Conservation (phyloP, 495 filamentous ascomycete genomes). For the Parathielavia hyrcaniae region DNA sequence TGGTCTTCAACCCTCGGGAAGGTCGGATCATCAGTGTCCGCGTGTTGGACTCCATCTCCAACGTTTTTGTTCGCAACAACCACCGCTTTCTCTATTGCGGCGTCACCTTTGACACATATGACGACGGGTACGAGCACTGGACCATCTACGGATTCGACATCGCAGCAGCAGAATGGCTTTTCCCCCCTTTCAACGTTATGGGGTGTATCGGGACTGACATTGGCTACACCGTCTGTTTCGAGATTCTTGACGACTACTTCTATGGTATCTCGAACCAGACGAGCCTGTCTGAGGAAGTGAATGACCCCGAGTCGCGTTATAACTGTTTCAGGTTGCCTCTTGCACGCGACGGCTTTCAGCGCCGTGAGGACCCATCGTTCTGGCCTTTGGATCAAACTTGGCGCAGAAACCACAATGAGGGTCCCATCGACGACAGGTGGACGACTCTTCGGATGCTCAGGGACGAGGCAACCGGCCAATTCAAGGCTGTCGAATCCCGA, state of each 20-base stretch:
- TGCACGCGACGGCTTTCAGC: constrained; percentile 28
- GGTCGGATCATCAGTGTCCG: constrained; percentile 38
- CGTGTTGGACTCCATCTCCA: constrained; percentile 43
- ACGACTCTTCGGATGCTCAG: constrained; percentile 57
- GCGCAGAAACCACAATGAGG: constrained; percentile 64
- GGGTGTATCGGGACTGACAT: constrained; percentile 59
- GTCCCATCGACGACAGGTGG: constrained; percentile 74
- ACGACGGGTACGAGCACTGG: constrained; percentile 55
- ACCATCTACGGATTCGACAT: constrained; percentile 52
- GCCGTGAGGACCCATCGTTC: constrained; percentile 32
- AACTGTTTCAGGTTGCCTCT: constrained; percentile 58
- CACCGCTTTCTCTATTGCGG: constrained; percentile 61
- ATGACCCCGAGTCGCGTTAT: constrained; percentile 67
- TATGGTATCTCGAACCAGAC: constrained; percentile 66
- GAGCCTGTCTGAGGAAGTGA: constrained; percentile 56
- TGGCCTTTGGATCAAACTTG: constrained; percentile 47
- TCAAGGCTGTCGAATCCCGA: constrained; percentile 62
- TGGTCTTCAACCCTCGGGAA: constrained; percentile 52
- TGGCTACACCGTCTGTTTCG: constrained; percentile 63
- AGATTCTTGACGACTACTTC: constrained; percentile 61
- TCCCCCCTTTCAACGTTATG: constrained; percentile 41
- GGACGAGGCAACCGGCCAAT: constrained; percentile 54
- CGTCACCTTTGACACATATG: constrained; percentile 48
- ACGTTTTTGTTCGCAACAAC: constrained; percentile 65
- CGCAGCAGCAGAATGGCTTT: constrained; percentile 27